Conservation (phyloP, 2,329 filamentous ascomycete species). For the Fusarium oligoseptatum region DNA sequence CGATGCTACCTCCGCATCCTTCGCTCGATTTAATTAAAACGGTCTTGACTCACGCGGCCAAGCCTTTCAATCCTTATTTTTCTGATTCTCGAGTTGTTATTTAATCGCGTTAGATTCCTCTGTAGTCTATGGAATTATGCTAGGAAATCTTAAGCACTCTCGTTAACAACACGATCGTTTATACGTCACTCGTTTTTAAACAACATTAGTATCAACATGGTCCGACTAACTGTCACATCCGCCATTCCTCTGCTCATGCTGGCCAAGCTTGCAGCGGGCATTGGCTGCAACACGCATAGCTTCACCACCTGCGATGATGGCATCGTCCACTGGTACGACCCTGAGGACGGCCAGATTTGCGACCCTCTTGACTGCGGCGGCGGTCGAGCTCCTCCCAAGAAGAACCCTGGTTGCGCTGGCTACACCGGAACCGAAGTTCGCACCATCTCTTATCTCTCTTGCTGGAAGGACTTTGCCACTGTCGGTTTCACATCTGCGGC, state of each 20-base stretch:
- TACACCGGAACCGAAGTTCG: constrained; percentile 55
- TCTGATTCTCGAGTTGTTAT: background rate
- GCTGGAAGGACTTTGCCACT: constrained; percentile 29
- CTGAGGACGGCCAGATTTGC: constrained; percentile 65
- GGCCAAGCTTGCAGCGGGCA: constrained; percentile 18
- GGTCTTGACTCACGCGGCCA: background rate
- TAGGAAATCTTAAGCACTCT: background rate
- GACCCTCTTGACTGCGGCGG: constrained; percentile 67
- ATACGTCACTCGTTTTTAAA: background rate
- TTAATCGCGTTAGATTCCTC: background rate
- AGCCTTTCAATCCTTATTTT: background rate
- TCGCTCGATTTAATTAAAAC: background rate
- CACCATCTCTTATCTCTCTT: constrained; percentile 30
- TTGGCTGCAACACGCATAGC: constrained; percentile 29
- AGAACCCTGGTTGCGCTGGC: constrained; percentile 60
- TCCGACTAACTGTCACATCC: constrained; percentile 4
- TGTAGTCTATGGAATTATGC: background rate
- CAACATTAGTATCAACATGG: constrained; percentile 9
- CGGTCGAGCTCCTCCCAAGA: constrained; percentile 64
- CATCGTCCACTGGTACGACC: constrained; percentile 58
- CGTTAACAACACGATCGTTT: constrained; percentile 8
- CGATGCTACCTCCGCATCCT: background rate
- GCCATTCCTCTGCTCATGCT: constrained; percentile 23
- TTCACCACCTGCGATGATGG: constrained; percentile 37
- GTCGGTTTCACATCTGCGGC: background rate